Evolutionary conservation across 495 filamentous ascomycete species (phyloP).

Genomic region (Daldinia concentrica): DNA sequence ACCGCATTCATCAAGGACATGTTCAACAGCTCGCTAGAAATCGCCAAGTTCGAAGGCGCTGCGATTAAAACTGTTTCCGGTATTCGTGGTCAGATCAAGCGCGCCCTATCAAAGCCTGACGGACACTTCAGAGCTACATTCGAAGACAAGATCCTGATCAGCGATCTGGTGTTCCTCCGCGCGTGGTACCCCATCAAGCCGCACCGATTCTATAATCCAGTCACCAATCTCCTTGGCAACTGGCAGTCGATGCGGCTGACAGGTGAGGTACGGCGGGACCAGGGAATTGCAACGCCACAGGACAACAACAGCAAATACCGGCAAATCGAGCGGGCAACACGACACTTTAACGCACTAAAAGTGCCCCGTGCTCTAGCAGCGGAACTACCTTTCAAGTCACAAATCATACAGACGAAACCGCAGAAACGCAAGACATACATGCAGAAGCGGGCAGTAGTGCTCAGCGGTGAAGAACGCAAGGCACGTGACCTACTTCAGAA

Average conservation of each 20-base stretch:
- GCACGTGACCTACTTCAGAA: slow-evolving; percentile 93
- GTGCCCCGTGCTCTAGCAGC: slow-evolving; percentile 86
- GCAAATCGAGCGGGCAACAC: slow-evolving; percentile 77
- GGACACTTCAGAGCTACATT: slow-evolving; percentile 96
- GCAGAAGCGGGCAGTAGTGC: slow-evolving; percentile 91
- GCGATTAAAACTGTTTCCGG: slow-evolving; percentile 95
- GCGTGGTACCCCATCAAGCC: slow-evolving; percentile 98
- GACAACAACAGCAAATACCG: slow-evolving; percentile 84
- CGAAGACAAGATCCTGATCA: slow-evolving; percentile 97
- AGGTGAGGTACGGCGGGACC: slow-evolving; percentile 85
- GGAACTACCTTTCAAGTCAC: slow-evolving; percentile 90
- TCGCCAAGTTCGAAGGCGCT: slow-evolving; percentile 98
- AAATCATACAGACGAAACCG: slow-evolving; percentile 81
- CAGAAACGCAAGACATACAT: slow-evolving; percentile 87
- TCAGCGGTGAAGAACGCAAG: slow-evolving; percentile 80
- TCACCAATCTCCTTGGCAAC: slow-evolving; percentile 83
- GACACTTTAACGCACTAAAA: slow-evolving; percentile 93
- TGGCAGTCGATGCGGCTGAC: slow-evolving; percentile 94
- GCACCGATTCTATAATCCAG: slow-evolving; percentile 94
- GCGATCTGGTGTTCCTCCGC: slow-evolving; percentile 92
- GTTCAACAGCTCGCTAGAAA: slow-evolving; percentile 91
- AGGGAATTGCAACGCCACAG: slow-evolving; percentile 78
- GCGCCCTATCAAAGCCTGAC: slow-evolving; percentile 88
- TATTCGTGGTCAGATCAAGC: slow-evolving; percentile 95
- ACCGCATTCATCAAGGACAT: slow-evolving; percentile 99